Conservation (phyloP, 495 filamentous ascomycete genomes). For the Penicillium lividum region DNA sequence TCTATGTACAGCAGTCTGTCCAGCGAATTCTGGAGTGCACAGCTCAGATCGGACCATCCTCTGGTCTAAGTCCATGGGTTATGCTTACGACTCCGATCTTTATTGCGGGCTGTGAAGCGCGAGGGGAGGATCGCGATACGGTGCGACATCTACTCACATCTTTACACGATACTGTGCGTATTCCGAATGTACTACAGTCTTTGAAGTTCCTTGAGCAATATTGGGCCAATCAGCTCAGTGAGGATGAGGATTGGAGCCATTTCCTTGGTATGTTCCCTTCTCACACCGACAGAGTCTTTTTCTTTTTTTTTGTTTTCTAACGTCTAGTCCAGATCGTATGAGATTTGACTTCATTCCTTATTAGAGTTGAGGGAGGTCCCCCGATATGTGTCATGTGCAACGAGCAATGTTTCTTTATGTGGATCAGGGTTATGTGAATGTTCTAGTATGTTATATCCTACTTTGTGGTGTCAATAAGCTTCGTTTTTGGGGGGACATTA, state of each 20-base stretch:
- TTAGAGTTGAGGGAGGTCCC: conserved; percentile 13
- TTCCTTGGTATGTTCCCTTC: conserved; percentile 38
- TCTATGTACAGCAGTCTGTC: conserved; percentile 42
- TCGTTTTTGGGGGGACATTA: not conserved
- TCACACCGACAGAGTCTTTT: not conserved
- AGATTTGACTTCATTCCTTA: conserved; percentile 51
- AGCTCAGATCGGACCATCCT: conserved; percentile 42
- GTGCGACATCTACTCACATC: conserved; percentile 37
- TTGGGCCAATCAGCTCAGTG: conserved; percentile 39
- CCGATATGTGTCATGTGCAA: conserved; percentile 26
- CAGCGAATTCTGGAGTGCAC: conserved; percentile 46
- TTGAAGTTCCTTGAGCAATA: conserved; percentile 48
- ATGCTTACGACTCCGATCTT: conserved; percentile 51
- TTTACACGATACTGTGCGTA: conserved; percentile 45
- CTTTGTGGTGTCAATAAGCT: not conserved
- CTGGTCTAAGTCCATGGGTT: conserved; percentile 47
- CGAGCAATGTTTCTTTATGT: conserved; percentile 11
- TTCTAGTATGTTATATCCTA: not conserved
- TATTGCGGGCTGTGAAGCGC: conserved; percentile 48
- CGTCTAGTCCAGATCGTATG: conserved; percentile 44
- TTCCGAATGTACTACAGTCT: conserved; percentile 50
- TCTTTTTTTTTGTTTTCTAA: not conserved
- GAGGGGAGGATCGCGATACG: conserved; percentile 39
- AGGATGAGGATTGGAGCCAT: conserved; percentile 48
- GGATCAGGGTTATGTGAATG: not conserved